Conservation (phyloP, 495 filamentous ascomycete species). For the Trichodelitschia bisporula region DNA sequence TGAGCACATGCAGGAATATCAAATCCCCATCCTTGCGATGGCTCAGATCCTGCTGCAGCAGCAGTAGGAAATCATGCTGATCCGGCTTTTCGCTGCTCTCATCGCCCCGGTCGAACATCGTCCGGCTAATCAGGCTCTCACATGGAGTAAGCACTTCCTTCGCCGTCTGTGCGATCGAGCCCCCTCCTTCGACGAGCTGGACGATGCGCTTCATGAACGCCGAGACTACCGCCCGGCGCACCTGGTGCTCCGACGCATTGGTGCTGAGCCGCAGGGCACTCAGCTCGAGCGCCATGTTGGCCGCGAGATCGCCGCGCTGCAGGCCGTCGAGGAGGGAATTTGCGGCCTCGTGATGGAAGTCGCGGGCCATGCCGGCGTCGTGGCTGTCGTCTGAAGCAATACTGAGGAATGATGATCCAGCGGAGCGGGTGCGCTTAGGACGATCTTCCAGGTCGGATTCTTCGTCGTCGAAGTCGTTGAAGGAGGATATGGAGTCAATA, state of each 20-base stretch:
- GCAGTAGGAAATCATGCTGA: constrained; percentile 65
- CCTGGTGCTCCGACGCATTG: constrained; percentile 69
- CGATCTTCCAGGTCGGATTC: constrained; percentile 11
- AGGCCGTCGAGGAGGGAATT: constrained; percentile 65
- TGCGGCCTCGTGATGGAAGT: constrained; percentile 75
- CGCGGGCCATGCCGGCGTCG: constrained; percentile 21
- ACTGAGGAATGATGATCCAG: constrained; percentile 26
- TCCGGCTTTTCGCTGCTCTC: constrained; percentile 27
- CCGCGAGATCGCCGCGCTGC: constrained; percentile 44
- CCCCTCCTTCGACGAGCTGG: constrained; percentile 37
- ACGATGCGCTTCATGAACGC: constrained; percentile 65
- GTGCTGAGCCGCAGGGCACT: constrained; percentile 68
- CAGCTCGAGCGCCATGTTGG: constrained; percentile 72
- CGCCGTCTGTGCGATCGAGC: constrained; percentile 30
- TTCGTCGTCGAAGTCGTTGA: constrained; percentile 25
- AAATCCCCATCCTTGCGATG: constrained; percentile 27
- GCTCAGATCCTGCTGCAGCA: constrained; percentile 55
- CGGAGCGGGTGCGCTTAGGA: constrained; percentile 17
- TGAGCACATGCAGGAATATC: constrained; percentile 47
- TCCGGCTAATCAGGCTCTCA: constrained; percentile 29
- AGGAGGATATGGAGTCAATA: constrained; percentile 53
- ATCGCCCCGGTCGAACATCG: constrained; percentile 30
- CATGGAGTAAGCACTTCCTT: constrained; percentile 30
- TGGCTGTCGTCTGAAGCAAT: constrained; percentile 30
- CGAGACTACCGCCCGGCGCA: constrained; percentile 61